Evolutionary conservation across 352 stramenopile genomes (phyloP), one percentile per base, ranked within the genome.

Genomic region (Globisporangium middletonii): DNA sequence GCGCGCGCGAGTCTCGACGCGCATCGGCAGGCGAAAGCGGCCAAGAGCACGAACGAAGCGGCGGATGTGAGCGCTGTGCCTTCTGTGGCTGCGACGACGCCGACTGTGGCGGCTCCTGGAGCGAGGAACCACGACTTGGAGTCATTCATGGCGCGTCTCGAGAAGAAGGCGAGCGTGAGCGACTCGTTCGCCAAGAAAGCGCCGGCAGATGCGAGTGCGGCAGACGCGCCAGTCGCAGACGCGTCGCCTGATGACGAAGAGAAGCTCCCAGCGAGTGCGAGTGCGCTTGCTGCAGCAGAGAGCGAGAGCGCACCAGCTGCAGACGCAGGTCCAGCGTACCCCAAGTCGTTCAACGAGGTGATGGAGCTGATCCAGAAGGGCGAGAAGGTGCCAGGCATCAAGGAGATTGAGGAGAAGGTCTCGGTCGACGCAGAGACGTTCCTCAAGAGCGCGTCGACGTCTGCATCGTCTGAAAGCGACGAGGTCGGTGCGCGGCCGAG

Each of bases 321-420:
- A 5, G 33, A 1, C 9, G 56, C 46, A 2, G 71, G 73, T 3
- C 81, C 81, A 19, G 59, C 73, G 27, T 89, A 87, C 52, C 81
- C 81, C 0, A 70, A 85, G 53, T 88, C 81, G 5, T 91, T 91
- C 56, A 80, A 68, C 9, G 77, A 91, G 8, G 77, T 91, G 35
- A 86, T 88, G 77, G 72, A 84, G 63, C 68, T 88, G 61, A 67
- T 91, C 44, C 79, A 88, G 56, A 86, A 86, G 60, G 78, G 78
- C 13, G 81, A 89, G 53, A 69, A 64, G 11, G 78, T 90, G n/a
- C 78, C 80, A 4, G 80, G 78, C 6, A 88, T 90, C 59, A 76
- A 81, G 19, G 70, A 88, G 26, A 88, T 90, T 33, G 77, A 90
- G 33, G 77, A 90, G 50, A 85, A 84, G 35, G 45, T 90, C 33